Evolutionary conservation across 2,329 filamentous ascomycete species (phyloP).

Genomic region (Microcera coccophila): DNA sequence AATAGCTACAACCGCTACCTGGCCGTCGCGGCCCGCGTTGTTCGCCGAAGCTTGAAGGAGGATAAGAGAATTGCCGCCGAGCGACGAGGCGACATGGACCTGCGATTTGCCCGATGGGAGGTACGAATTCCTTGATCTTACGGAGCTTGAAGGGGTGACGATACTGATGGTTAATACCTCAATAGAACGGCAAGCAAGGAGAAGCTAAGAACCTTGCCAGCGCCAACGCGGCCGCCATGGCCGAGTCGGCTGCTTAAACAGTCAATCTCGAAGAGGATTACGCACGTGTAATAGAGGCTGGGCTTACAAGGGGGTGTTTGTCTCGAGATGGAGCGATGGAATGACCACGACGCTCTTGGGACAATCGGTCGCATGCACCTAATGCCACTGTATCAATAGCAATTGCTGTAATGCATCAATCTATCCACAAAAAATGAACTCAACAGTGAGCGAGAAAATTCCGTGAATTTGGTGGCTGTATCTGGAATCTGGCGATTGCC

Average conservation of each 20-base stretch:
- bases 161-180: conserved; percentile 33
- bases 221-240: conserved; percentile 45
- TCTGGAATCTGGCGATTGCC: no score
- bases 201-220: conserved; percentile 69
- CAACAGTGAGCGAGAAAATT: conserved; percentile 9
- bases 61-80: conserved; percentile 83
- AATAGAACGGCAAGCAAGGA: conserved; percentile 92
- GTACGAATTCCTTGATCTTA: conserved; percentile 46
- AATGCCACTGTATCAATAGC: conserved; percentile 33
- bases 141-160: conserved; percentile 3
- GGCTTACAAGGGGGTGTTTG: conserved; percentile 15
- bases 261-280: conserved; percentile 18
- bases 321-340: conserved; percentile 16
- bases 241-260: conserved; percentile 37
- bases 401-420: conserved; percentile 32
- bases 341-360: conserved; percentile 19
- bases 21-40: conserved; percentile 85
- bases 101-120: conserved; percentile 93
- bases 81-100: conserved; percentile 82
- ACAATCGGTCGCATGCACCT: conserved; percentile 22
- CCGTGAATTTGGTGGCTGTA: conserved; percentile 5
- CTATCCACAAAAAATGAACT: conserved; percentile 14
- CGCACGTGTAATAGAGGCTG: conserved; percentile 22
- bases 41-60: conserved; percentile 96
- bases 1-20: conserved; percentile 99